Conservation (phyloP, 768 basidiomycete species). For the Naematelia aurantialba region DNA sequence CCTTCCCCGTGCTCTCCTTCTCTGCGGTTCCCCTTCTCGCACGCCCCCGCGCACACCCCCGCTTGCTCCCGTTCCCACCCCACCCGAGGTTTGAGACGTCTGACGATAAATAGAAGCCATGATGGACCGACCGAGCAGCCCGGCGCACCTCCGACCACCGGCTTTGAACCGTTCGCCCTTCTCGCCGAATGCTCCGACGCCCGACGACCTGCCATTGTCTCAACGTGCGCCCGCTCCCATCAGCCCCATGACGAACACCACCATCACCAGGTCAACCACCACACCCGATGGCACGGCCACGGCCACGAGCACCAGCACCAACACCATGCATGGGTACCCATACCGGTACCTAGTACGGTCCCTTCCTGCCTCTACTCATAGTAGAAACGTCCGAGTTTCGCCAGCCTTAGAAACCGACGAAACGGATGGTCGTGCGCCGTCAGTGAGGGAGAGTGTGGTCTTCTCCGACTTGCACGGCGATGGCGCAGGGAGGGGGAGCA, state of each 20-base stretch:
- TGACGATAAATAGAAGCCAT: conserved; percentile 32
- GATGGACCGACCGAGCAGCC: conserved; percentile 23
- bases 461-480: background rate
- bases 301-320: background rate
- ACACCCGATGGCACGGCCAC: background rate
- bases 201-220: background rate
- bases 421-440: background rate
- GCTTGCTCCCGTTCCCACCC: too few species aligned
- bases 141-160: background rate
- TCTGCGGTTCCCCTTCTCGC: too few species aligned
- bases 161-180: background rate
- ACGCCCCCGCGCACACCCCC: too few species aligned
- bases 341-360: background rate
- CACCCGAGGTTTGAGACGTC: too few species aligned
- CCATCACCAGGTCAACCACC: background rate
- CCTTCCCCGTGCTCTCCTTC: too few species aligned
- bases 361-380: too few species aligned
- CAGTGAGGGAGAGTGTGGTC: background rate
- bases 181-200: conserved; percentile 1
- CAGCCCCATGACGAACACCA: background rate
- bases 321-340: background rate
- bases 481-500: background rate
- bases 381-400: too few species aligned
- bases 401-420: background rate
- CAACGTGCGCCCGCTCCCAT: background rate